Evolutionary conservation across 1,284 basidiomycete species (phyloP).

Genomic region (Cutaneotrichosporon spelunceum): DNA sequence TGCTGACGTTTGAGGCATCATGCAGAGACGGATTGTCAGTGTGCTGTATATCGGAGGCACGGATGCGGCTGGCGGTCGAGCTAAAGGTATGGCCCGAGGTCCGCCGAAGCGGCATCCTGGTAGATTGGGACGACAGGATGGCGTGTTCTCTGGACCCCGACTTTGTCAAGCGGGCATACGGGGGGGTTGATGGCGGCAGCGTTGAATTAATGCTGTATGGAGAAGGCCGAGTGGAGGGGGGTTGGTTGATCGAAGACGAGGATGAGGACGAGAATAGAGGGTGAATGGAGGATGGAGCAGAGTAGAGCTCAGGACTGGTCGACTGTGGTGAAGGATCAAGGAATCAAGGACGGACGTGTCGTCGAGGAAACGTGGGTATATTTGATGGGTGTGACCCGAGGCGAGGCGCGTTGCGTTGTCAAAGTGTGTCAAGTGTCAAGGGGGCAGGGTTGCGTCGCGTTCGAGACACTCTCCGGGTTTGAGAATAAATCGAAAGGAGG

Average conservation of each 20-base stretch:
- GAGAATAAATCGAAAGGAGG: not conserved
- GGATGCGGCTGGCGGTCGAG: slow-evolving; percentile 22
- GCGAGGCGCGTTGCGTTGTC: not conserved
- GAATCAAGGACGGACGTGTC: not conserved
- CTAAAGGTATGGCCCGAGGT: slow-evolving; percentile 25
- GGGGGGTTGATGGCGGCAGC: not conserved
- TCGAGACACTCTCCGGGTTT: not conserved
- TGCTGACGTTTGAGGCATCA: slow-evolving; percentile 14
- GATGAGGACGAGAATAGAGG: not conserved
- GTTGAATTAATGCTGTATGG: not conserved
- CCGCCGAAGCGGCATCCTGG: slow-evolving; percentile 27
- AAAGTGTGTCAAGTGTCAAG: not conserved
- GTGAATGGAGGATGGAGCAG: not conserved
- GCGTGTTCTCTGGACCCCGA: slow-evolving; percentile 4
- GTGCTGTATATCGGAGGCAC: slow-evolving; percentile 26
- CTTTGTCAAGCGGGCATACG: slow-evolving; percentile 4
- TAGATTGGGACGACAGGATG: not conserved
- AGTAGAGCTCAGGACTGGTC: not conserved
- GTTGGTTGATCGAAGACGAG: not conserved
- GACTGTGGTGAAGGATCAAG: not conserved
- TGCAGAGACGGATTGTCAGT: slow-evolving; percentile 23
- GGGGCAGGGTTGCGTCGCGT: not conserved
- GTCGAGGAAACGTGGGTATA: not conserved
- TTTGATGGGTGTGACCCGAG: not conserved
- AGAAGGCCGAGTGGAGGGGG: not conserved